Evolutionary conservation across 1,284 basidiomycete species (phyloP).

Genomic region (Sutorius eximius): DNA sequence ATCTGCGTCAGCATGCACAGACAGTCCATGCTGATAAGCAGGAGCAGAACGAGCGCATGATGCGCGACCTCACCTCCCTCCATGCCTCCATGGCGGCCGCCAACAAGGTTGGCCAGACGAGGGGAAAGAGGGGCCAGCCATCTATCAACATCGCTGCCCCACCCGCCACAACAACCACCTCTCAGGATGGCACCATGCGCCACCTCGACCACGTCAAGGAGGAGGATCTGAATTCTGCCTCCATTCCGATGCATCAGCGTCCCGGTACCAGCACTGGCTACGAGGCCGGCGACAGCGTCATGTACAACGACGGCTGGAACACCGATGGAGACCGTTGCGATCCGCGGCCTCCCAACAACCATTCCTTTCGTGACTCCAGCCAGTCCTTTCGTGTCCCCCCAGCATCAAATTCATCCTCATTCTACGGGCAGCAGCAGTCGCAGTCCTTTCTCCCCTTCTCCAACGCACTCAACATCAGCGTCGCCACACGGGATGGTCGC

Average conservation of each 20-base stretch:
- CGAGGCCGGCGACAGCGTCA: conserved; percentile 51
- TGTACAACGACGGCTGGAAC: conserved; percentile 40
- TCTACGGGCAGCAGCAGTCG: conserved; percentile 45
- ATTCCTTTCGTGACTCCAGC: conserved; percentile 71
- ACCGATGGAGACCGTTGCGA: conserved; percentile 39
- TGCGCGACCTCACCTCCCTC: conserved; percentile 83
- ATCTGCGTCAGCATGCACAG: conserved; percentile 93
- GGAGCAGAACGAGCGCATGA: conserved; percentile 88
- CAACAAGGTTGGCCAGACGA: conserved; percentile 52
- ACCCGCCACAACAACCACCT: neutral
- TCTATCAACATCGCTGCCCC: conserved; percentile 4
- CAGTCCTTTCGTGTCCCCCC: conserved; percentile 65
- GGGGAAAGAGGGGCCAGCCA: conserved; percentile 42
- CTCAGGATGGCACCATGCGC: conserved; percentile 18
- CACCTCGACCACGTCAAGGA: conserved; percentile 49
- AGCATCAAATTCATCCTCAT: conserved; percentile 37
- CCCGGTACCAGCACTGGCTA: conserved; percentile 71
- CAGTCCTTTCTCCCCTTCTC: conserved; percentile 69
- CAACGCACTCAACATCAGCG: conserved; percentile 49
- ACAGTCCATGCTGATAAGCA: conserved; percentile 92
- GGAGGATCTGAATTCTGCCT: conserved; percentile 41
- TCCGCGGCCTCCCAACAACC: conserved; percentile 40
- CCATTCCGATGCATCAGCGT: conserved; percentile 47
- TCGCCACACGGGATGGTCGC: conserved; percentile 47
- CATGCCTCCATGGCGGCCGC: conserved; percentile 83